Evolutionary conservation across 371 early-diverging fungal species (phyloP).

Genomic region (Rhizopus delemar): DNA sequence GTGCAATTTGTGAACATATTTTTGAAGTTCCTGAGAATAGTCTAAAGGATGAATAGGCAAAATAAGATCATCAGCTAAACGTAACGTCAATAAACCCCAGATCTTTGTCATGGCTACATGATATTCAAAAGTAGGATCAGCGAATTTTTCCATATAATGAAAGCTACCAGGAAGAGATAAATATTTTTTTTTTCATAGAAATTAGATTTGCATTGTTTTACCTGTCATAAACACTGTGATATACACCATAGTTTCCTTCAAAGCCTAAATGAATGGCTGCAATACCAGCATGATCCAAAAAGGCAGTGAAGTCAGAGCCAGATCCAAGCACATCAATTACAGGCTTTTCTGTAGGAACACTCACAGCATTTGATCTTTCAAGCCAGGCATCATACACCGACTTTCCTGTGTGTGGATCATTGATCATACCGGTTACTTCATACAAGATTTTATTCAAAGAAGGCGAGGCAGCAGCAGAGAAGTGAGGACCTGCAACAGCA

Average conservation of each 20-base stretch:
- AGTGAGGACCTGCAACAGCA: slow-evolving; percentile 51
- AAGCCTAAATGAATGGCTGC: slow-evolving; percentile 54
- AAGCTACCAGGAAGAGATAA: slow-evolving; percentile 37
- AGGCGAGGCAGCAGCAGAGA: slow-evolving; percentile 53
- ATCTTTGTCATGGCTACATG: slow-evolving; percentile 53
- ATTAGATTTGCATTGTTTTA: neutral
- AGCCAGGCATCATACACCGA: slow-evolving; percentile 58
- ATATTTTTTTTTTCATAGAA: neutral
- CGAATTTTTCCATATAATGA: slow-evolving; percentile 66
- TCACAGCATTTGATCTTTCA: slow-evolving; percentile 16
- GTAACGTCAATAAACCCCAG: slow-evolving; percentile 41
- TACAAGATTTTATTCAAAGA: slow-evolving; percentile 48
- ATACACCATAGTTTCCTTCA: slow-evolving; percentile 51
- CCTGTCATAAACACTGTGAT: slow-evolving; percentile 67
- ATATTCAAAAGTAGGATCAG: slow-evolving; percentile 64
- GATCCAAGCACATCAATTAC: slow-evolving; percentile 43
- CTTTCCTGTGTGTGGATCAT: slow-evolving; percentile 46
- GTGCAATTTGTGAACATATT: slow-evolving; percentile 6
- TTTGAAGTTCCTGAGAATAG: slow-evolving; percentile 9
- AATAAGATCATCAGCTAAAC: slow-evolving; percentile 37
- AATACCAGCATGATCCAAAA: slow-evolving; percentile 62
- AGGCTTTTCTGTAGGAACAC: slow-evolving; percentile 10
- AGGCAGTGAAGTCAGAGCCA: slow-evolving; percentile 59
- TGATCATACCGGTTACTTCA: slow-evolving; percentile 49
- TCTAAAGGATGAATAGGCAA: slow-evolving; percentile 20